A percentile compares a stretch with the other conserved stretches of the same genome.
Evolutionary conservation across 169 alveolate species (phyloP).

Genomic region (Eimeria sp.): DNA sequence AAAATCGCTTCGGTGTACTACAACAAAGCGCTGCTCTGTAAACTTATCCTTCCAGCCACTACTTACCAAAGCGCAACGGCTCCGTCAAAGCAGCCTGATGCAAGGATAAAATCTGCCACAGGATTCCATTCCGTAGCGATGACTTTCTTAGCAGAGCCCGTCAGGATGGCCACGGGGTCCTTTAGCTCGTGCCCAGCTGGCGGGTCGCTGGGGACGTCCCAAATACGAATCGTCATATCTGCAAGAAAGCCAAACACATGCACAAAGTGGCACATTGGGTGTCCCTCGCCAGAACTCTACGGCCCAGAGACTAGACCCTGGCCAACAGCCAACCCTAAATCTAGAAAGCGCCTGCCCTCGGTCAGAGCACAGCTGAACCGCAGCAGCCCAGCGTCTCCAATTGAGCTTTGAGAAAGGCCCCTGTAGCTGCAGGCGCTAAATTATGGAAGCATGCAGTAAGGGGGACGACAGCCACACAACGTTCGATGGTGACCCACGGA

Average conservation of each 20-base stretch:
- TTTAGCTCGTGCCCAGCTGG: slow-evolving; percentile 48
- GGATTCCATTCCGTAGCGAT: slow-evolving; percentile 82
- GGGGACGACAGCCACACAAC: no score
- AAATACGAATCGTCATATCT: slow-evolving; percentile 75
- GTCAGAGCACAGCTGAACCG: not conserved
- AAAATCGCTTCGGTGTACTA: not conserved
- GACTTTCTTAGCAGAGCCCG: slow-evolving; percentile 78
- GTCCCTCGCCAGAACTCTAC: not conserved
- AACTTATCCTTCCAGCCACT: not conserved
- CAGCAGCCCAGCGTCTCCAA: not conserved
- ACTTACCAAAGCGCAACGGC: slow-evolving; percentile 80
- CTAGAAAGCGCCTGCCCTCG: not conserved
- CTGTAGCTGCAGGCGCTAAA: not conserved
- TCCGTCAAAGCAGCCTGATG: slow-evolving; percentile 81
- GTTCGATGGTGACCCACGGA: not conserved
- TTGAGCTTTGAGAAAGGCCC: not conserved
- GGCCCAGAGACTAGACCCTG: not conserved
- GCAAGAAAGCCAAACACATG: not conserved
- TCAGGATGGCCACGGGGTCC: slow-evolving; percentile 75
- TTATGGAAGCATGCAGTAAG: not conserved
- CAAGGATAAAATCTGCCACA: slow-evolving; percentile 66
- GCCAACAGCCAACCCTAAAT: not conserved
- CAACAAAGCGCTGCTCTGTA: not conserved
- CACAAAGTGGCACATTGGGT: not conserved
- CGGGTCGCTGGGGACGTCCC: slow-evolving; percentile 79